A percentile compares a stretch with the other conserved stretches of the same genome.
These are phyloP conservation scores for Fagopyrum tataricum DNA, from an alignment of 148 eudicot species.

Conservation along the genomic window DNA sequence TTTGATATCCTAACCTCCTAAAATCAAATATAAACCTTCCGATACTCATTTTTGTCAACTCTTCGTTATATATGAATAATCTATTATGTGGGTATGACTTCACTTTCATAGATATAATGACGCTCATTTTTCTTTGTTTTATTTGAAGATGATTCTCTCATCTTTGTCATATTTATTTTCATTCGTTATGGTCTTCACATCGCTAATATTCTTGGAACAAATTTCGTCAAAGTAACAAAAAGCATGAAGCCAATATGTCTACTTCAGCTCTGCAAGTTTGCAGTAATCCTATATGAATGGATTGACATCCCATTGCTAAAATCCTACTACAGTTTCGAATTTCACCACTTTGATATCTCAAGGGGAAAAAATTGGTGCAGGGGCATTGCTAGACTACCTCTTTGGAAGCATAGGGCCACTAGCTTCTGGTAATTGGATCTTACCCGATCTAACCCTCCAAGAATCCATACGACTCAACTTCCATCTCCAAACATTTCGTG, in stretches of 20 bases:
- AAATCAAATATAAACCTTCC: no score
- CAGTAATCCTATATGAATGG: constrained; percentile 80
- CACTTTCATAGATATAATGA: no score
- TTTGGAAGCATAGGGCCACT: constrained; percentile 74
- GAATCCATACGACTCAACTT: constrained; percentile 66
- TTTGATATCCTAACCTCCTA: no score
- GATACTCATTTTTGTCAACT: no score
- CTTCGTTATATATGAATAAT: no score
- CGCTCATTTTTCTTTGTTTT: no score
- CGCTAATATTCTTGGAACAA: no score
- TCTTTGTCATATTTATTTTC: no score
- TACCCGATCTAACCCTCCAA: constrained; percentile 82
- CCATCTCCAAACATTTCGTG: constrained; percentile 59
- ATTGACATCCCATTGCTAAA: constrained; percentile 72
- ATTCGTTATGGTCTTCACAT: no score
- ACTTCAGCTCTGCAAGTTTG: constrained; percentile 63
- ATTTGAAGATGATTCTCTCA: no score
- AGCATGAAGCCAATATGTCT: constrained; percentile 61
- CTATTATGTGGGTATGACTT: no score
- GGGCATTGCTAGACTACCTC: constrained; percentile 67
- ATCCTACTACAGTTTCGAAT: constrained; percentile 73
- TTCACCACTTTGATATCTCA: constrained; percentile 89
- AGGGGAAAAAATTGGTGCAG: constrained; percentile 57
- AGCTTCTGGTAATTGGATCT: constrained; percentile 92
- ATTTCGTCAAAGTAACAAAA: no score